Percentiles rank a stretch among this genome's conserved stretches.
Conservation (phyloP, 345 rosid species). For the Syzygium oleosum region DNA sequence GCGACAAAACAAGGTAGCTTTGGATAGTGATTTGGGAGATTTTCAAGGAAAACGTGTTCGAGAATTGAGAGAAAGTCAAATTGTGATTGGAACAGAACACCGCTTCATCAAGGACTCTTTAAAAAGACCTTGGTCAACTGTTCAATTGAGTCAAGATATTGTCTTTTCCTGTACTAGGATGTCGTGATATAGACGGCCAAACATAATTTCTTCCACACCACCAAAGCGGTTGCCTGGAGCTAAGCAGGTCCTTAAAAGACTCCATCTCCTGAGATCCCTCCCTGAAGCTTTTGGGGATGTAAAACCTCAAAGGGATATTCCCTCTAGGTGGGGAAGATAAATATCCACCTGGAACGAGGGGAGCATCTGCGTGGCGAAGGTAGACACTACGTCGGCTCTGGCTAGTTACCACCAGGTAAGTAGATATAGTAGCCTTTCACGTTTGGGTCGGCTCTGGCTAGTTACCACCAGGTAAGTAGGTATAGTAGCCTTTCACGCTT, state of each 20-base stretch:
- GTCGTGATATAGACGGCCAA: neutral
- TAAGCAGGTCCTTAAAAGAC: neutral
- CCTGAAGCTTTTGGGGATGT: too few relatives aligned
- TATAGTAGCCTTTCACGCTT: too few relatives aligned
- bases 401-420: too few relatives aligned
- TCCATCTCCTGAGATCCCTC: too few relatives aligned
- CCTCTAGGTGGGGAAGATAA: too few relatives aligned
- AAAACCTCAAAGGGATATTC: too few relatives aligned
- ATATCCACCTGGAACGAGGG: too few relatives aligned
- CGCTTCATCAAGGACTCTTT: neutral
- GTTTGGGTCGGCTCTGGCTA: too few relatives aligned
- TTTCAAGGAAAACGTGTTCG: neutral
- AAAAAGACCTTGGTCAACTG: constrained; percentile 3
- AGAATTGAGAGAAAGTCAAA: neutral
- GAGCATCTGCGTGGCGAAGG: too few relatives aligned
- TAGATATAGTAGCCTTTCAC: too few relatives aligned
- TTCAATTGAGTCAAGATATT: neutral
- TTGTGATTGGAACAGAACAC: neutral
- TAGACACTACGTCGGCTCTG: too few relatives aligned
- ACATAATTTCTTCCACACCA: neutral
- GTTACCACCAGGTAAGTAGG: too few relatives aligned
- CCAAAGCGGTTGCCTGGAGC: neutral
- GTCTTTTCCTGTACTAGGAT: neutral
- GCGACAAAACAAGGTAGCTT: neutral
- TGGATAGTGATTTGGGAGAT: neutral